These are phyloP conservation scores for Sclerotinia minor DNA, from an alignment of 2,329 filamentous ascomycete species.

Conservation along the genomic window DNA sequence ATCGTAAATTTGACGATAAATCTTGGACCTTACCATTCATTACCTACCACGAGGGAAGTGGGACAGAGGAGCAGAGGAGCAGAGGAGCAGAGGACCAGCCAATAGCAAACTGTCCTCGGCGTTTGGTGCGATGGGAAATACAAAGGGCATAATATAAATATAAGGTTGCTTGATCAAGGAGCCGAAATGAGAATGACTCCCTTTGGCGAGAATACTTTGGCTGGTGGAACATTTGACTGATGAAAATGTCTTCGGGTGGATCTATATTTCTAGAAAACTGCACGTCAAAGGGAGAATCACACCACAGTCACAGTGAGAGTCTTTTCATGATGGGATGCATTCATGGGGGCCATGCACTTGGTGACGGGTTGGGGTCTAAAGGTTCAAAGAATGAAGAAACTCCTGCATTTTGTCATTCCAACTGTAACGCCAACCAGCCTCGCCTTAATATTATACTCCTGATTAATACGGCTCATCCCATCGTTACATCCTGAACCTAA, in stretches of 20 bases:
- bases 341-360: slow-evolving; percentile 2
- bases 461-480: slow-evolving; percentile 3
- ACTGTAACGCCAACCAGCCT: neutral
- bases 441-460: neutral
- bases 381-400: neutral
- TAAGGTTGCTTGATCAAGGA: neutral
- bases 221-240: neutral
- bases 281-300: neutral
- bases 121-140: neutral
- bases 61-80: neutral
- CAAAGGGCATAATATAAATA: neutral
- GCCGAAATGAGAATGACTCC: neutral
- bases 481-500: neutral
- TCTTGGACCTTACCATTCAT: no score
- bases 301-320: neutral
- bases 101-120: neutral
- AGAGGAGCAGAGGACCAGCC: neutral
- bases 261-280: neutral
- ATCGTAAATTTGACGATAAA: neutral
- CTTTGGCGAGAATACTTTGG: neutral
- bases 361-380: neutral
- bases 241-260: neutral
- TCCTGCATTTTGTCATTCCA: neutral
- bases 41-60: slow-evolving; percentile 4
- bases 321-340: neutral